These are phyloP conservation scores for Dalbergia cultrata DNA, from an alignment of 306 rosid species.

Conservation along the genomic window DNA sequence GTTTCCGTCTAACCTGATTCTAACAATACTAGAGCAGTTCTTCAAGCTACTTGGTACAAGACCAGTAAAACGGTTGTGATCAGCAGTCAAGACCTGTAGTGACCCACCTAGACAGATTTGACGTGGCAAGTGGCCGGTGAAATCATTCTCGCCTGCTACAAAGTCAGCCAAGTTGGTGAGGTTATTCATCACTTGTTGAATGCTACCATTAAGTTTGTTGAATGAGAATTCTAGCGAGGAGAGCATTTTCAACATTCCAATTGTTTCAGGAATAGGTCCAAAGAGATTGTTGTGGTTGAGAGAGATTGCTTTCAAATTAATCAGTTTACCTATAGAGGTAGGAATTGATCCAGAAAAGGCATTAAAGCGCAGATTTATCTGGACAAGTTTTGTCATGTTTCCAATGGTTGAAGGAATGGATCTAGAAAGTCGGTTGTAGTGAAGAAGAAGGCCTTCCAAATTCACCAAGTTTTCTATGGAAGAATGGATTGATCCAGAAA, in stretches of 20 bases:
- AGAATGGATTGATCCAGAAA: not conserved
- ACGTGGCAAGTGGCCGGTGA: not conserved
- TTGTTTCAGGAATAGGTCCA: constrained; percentile 12
- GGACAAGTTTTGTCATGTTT: not conserved
- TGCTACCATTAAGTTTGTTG: not conserved
- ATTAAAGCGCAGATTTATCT: not conserved
- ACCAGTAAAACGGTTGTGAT: not conserved
- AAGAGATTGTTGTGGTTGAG: not conserved
- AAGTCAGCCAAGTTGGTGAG: not conserved
- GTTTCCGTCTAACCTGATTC: constrained; percentile 40
- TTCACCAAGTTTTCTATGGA: not conserved
- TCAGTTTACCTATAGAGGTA: not conserved
- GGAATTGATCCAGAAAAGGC: constrained; percentile 1
- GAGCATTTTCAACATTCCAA: constrained; percentile 13
- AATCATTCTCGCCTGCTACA: not conserved
- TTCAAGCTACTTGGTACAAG: constrained; percentile 38
- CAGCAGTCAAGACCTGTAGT: not conserved
- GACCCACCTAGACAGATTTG: not conserved
- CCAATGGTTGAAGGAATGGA: constrained; percentile 2
- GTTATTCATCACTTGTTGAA: not conserved
- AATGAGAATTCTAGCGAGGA: accelerated
- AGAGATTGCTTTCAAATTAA: not conserved
- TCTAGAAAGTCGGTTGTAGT: not conserved
- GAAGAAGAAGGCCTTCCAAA: not conserved
- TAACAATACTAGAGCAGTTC: constrained; percentile 30